Base-by-base conservation (phyloP, 2,329 filamentous ascomycete species). In the Microsporum canis region DNA sequence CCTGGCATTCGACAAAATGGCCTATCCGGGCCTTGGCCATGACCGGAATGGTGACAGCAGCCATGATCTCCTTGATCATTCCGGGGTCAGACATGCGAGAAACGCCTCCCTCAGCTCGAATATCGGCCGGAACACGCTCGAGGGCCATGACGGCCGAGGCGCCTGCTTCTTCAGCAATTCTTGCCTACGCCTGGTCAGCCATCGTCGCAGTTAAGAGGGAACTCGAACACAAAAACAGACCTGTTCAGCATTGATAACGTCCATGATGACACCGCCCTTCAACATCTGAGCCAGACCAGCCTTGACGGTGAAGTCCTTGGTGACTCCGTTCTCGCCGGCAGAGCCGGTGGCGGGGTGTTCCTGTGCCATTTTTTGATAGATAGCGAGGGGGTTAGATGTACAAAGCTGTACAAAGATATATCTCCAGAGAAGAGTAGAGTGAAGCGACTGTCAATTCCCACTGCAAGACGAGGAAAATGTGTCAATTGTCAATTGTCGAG, bases 261-360 rank as follows among this genome's bases (percentile, higher is more conserved):
- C 94, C 94, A 99, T 99, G 77, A 99, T 99, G 66, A 99, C 94
- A 70, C 94, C 94, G 73, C 94, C 94, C 82, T 97, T 96, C 77
- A 97, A 81, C 94, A 99, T 99, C 77, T 95, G 88, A 29, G 94
- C 94, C 66, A 99, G 81, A 63, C 92, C 94, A 60, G 90, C 88
- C 83, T 99, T 99, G 82, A 96, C 87, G 67, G 86, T 86, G 76
- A 96, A 95, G 75, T 84, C 81, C 66, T 76, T 70, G 65, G 75
- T 78, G 67, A 77, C 75, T 56, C 71, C 69, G 67, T 76, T 73
- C 63, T 72, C 73, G 66, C 79, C 78, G 66, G 76, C 73, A 57
- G 76, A 68, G 31, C 66, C 69, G 63, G 71, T 69, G 66, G 70
- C 63, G 49, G 49, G 49, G 49, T 64, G 67, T 64, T 69, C 62